Evolutionary conservation across 2,329 filamentous ascomycete species (phyloP), one percentile per base, ranked within the genome.

Genomic region (Colletotrichum karsti): DNA sequence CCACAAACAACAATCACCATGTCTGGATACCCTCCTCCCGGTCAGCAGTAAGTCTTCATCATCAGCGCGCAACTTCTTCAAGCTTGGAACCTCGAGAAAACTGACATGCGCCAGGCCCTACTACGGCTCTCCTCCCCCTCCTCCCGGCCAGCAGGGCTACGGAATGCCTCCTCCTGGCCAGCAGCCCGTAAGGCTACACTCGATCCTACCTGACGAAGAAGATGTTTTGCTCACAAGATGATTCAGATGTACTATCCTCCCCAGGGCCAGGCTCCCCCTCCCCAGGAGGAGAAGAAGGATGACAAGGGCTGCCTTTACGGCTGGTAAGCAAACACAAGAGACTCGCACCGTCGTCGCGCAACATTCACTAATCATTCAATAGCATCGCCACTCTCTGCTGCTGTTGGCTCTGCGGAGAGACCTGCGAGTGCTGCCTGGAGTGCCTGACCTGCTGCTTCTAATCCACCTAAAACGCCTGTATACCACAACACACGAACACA

Each of bases 321-420:
- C 60, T 82, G 80, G 79, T 81, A 70, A 72, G 74, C 50, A 42
- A 33, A 3, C 13, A 5, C 20, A 9, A 3, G 7, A 15, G 5
- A 9, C 7, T 39, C 42, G 37, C 18, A 2, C 10, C n/a, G 15
- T 22, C 15, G 12, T 42, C 26, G 35, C 18, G 30, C 20, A 37
- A 15, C 42, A 50, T 20, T 48, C 5, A 56, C 53, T 69, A 15
- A 68, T 44, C 15, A 15, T 24, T 5, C 39, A 50, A 24, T 48
- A 82, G 80, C 70, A 65, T 83, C 26, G 81, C 81, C 55, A 77
- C 81, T 22, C 70, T 83, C 66, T 83, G 81, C 75, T 83, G 81
- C 74, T 83, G 81, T 68, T 83, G 80, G 79, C 74, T 83, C 54
- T 83, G 81, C 68, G 81, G 80, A 4, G 80, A 83, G 71, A 78